A percentile compares a stretch with the other conserved stretches of the same genome.
Conservation (phyloP, 768 basidiomycete species). For the Boletus sp. region DNA sequence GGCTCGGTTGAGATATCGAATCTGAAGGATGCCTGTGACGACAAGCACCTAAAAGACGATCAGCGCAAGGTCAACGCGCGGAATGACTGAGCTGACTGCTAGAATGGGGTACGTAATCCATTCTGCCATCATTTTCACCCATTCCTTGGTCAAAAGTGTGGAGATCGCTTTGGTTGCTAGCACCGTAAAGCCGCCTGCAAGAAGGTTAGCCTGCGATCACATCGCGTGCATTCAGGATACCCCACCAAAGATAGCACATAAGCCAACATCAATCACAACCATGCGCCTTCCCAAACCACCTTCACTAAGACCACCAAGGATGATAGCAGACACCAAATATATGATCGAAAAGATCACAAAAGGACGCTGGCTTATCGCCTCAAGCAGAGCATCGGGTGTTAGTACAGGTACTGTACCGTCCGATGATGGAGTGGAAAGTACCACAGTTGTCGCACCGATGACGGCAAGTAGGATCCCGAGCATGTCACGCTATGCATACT, state of each 20-base stretch:
- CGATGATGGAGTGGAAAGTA: conserved; percentile 72
- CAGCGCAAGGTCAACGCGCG: conserved; percentile 3
- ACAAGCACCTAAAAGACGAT: conserved; percentile 53
- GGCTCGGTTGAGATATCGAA: conserved; percentile 81
- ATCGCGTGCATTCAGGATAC: neutral
- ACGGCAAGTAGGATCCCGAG: conserved; percentile 79
- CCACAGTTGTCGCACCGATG: conserved; percentile 91
- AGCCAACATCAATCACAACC: conserved; percentile 83
- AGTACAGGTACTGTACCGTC: conserved; percentile 55
- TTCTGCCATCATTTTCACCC: conserved; percentile 71
- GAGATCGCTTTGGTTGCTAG: conserved; percentile 92
- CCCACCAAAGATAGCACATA: conserved; percentile 83
- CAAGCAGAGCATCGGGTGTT: conserved; percentile 62
- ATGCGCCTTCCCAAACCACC: conserved; percentile 57
- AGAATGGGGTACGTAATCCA: conserved; percentile 86
- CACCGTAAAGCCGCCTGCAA: conserved; percentile 87
- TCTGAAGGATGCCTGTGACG: conserved; percentile 78
- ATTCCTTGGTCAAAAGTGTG: conserved; percentile 75
- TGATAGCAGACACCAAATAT: conserved; percentile 54
- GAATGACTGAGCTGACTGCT: conserved; percentile 43
- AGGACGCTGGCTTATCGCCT: conserved; percentile 64
- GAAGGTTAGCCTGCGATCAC: neutral
- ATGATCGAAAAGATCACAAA: conserved; percentile 76
- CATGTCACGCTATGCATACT: conserved; percentile 59
- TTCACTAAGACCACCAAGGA: conserved; percentile 68